phyloP scores from a whole-genome alignment of 129 eudicot genomes.

The Arctium lappa region DNA sequence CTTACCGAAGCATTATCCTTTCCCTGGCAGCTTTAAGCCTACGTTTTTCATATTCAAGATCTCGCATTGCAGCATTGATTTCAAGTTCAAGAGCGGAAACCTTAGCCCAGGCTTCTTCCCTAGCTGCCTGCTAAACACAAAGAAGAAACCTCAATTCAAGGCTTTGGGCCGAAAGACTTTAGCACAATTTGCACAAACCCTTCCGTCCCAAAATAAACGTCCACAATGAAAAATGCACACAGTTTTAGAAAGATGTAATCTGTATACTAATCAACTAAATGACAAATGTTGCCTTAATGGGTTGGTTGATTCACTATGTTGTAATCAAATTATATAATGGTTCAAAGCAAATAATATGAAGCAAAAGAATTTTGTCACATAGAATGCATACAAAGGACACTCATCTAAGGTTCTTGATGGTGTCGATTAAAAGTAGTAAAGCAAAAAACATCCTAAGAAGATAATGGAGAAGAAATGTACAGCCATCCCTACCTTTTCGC shows the following conservation, averaged over 20 bases:
- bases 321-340: neutral
- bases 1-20: conserved; percentile 96
- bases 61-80: conserved; percentile 84
- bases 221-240: neutral
- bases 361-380: neutral
- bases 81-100: conserved; percentile 96
- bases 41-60: conserved; percentile 85
- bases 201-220: neutral
- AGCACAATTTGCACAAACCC: neutral
- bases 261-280: neutral
- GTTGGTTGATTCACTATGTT: neutral
- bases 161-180: neutral
- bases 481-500: conserved; percentile 75
- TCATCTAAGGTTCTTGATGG: conserved; percentile 7
- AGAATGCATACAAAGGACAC: neutral
- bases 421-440: neutral
- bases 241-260: neutral
- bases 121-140: conserved; percentile 97
- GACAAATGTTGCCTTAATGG: neutral
- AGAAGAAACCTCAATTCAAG: conserved; percentile 43
- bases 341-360: neutral
- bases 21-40: conserved; percentile 84
- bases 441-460: neutral
- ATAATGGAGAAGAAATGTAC: neutral
- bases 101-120: conserved; percentile 99